A percentile compares a stretch with the other conserved stretches of the same genome.
These are phyloP conservation scores for Jaenimonas drosophilae DNA, from an alignment of 208 protist species.

Conservation along the genomic window DNA sequence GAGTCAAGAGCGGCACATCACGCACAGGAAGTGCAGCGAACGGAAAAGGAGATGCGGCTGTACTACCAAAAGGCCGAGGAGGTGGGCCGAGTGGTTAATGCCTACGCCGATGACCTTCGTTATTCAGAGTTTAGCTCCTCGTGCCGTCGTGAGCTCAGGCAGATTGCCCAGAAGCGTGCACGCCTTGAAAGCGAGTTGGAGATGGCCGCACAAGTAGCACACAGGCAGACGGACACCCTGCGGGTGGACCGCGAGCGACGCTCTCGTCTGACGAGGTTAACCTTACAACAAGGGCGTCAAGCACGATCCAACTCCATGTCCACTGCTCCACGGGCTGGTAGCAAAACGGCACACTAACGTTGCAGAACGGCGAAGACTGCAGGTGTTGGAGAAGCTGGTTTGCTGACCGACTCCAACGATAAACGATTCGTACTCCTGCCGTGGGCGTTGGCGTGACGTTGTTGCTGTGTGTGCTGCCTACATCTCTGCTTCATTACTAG, in stretches of 20 bases:
- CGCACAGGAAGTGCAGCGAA: constrained; percentile 34
- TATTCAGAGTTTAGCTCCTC: constrained; percentile 23
- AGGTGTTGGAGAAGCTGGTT: too few species aligned
- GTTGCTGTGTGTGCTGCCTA: too few species aligned
- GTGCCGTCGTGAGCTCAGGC: constrained; percentile 22
- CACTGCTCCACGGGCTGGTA: not conserved
- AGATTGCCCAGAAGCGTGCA: constrained; percentile 31
- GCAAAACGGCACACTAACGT: too few species aligned
- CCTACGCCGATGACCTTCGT: constrained; percentile 43
- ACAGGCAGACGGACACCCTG: constrained; percentile 35
- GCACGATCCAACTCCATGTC: constrained; percentile 33
- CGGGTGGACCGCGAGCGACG: constrained; percentile 51
- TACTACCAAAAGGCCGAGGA: constrained; percentile 39
- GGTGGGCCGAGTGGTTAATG: constrained; percentile 28
- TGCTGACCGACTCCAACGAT: too few species aligned
- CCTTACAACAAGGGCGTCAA: constrained; percentile 57
- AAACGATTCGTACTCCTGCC: too few species aligned
- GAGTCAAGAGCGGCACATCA: constrained; percentile 41
- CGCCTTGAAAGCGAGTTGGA: constrained; percentile 57
- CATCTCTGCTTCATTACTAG: not conserved
- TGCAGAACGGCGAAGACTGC: too few species aligned
- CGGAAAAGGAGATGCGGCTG: constrained; percentile 46
- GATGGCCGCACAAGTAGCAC: constrained; percentile 48
- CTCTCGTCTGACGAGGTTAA: constrained; percentile 45
- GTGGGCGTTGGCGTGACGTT: too few species aligned